phyloP scores from a whole-genome alignment of 2,329 filamentous ascomycete species.

The Cladosporium sp. region DNA sequence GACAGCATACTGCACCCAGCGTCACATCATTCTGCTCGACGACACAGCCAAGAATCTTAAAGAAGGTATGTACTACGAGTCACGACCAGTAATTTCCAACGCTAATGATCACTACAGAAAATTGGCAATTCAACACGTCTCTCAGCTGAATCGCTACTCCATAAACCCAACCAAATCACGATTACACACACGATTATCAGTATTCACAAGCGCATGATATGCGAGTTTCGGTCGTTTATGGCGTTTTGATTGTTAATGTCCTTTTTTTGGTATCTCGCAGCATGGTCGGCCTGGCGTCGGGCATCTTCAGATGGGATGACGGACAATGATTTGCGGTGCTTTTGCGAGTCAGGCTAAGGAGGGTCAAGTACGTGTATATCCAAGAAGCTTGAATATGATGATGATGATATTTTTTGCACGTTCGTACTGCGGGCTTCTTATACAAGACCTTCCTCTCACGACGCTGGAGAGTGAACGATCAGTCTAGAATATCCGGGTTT shows the following conservation, averaged over 20 bases:
- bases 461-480: no score
- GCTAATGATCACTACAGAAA: constrained; percentile 22
- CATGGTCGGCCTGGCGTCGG: neutral
- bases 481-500: no score
- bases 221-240: neutral
- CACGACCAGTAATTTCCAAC: neutral
- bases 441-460: no score
- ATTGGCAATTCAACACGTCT: constrained; percentile 31
- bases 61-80: constrained; percentile 60
- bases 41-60: constrained; percentile 91
- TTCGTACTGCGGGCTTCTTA: no score
- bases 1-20: constrained; percentile 92
- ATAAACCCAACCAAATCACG: neutral
- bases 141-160: neutral
- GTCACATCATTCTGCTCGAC: constrained; percentile 81
- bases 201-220: neutral
- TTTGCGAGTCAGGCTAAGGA: neutral
- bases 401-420: neutral
- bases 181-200: neutral
- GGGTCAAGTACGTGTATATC: neutral
- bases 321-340: neutral
- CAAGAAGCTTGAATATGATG: constrained; percentile 1
- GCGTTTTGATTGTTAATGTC: neutral
- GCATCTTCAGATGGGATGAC: neutral
- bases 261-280: neutral